phyloP scores from a whole-genome alignment of 202 grass and related monocot genomes.

The Carex arenaria region DNA sequence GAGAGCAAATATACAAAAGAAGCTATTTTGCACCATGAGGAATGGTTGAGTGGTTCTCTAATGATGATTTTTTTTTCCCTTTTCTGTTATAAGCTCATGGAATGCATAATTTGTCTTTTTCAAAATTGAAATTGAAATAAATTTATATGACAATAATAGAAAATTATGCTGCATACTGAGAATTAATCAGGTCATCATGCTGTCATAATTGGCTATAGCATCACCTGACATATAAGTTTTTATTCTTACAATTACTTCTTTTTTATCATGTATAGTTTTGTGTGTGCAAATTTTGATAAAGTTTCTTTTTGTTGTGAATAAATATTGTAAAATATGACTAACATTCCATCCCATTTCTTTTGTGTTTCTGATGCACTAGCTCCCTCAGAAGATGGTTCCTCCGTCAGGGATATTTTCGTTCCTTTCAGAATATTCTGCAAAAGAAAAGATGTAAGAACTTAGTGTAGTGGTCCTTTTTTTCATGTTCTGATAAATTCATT shows the following conservation, averaged over 20 bases:
- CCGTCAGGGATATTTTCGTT: conserved; percentile 27
- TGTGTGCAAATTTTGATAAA: background rate
- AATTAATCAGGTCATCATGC: background rate
- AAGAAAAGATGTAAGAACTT: conserved; percentile 39
- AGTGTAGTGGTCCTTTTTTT: background rate
- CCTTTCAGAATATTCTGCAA: conserved; percentile 42
- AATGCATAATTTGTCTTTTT: background rate
- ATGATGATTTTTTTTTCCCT: background rate
- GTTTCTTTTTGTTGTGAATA: background rate
- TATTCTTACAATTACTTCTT: background rate
- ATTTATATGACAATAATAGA: background rate
- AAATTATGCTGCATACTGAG: background rate
- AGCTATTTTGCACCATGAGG: background rate
- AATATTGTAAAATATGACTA: background rate
- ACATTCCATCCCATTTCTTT: background rate
- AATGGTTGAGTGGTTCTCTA: background rate
- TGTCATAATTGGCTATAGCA: background rate
- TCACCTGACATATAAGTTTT: background rate
- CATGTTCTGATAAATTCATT: background rate
- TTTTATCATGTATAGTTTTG: background rate
- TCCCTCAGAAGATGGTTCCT: conserved; percentile 8
- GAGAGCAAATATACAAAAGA: background rate
- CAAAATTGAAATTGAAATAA: background rate
- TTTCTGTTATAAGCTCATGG: background rate
- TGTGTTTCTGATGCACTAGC: background rate